Conservation (phyloP, 2,329 filamentous ascomycete genomes). For the Claviceps sp. region DNA sequence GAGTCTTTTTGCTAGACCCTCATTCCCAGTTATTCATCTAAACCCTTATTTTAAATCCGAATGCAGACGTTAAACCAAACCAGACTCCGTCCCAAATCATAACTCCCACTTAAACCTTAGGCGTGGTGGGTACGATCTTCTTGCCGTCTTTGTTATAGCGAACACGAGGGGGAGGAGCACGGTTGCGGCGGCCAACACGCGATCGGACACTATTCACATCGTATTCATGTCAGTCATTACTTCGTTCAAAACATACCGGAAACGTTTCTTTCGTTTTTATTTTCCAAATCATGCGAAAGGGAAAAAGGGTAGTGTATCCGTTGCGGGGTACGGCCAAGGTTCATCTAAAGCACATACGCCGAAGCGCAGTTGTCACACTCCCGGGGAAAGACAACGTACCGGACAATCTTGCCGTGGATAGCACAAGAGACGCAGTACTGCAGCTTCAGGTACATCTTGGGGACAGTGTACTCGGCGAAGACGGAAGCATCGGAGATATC, state of each 20-base stretch:
- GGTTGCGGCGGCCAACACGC: conserved; percentile 93
- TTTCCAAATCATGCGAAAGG: not conserved
- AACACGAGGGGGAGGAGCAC: conserved; percentile 91
- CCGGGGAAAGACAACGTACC: conserved; percentile 60
- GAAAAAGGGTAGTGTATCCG: conserved; percentile 18
- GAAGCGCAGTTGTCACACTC: conserved; percentile 45
- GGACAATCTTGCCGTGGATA: conserved; percentile 99
- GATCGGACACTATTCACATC: conserved; percentile 73
- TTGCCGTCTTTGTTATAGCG: conserved; percentile 99
- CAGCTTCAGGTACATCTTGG: conserved; percentile 99
- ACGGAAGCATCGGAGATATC: conserved; percentile 99
- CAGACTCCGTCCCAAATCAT: conserved; percentile 24
- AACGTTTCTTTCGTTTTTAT: no score
- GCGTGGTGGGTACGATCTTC: conserved; percentile 78
- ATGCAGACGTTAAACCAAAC: conserved; percentile 24
- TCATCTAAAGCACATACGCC: conserved; percentile 42
- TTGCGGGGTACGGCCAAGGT: conserved; percentile 40
- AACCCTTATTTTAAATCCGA: conserved; percentile 18
- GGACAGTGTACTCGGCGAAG: conserved; percentile 97
- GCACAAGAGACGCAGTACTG: conserved; percentile 99
- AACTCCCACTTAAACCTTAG: conserved; percentile 24
- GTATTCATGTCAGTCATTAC: conserved; percentile 7
- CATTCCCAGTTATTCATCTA: conserved; percentile 23
- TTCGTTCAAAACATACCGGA: conserved; percentile 16
- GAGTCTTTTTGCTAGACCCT: conserved; percentile 11